Percentiles rank a stretch among this genome's conserved stretches.
These are phyloP conservation scores for Phytophthora nicotianae DNA, from an alignment of 352 stramenopile species.

Conservation along the genomic window DNA sequence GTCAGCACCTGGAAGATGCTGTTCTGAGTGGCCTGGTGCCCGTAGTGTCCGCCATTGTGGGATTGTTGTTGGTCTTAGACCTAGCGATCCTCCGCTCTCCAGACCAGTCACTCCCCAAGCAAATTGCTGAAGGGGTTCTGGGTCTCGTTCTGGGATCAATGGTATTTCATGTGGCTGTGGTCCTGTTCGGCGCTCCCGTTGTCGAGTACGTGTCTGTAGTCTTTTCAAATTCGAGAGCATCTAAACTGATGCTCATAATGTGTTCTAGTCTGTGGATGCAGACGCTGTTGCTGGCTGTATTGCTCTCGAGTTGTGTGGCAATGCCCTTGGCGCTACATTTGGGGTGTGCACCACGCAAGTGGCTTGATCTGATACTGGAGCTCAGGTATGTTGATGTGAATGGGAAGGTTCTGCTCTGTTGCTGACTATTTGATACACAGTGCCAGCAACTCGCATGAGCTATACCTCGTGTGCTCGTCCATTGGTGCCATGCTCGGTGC, in stretches of 20 bases:
- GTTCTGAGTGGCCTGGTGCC: conserved; percentile 50
- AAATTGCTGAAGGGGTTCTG: conserved; percentile 26
- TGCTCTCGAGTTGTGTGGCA: conserved; percentile 56
- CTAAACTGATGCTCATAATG: conserved; percentile 8
- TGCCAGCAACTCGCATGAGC: conserved; percentile 43
- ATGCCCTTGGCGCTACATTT: conserved; percentile 53
- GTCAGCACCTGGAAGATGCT: conserved; percentile 49
- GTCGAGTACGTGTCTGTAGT: conserved; percentile 43
- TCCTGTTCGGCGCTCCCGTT: conserved; percentile 80
- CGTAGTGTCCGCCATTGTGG: conserved; percentile 39
- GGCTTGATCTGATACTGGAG: conserved; percentile 62
- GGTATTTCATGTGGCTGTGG: conserved; percentile 62
- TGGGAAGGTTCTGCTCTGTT: conserved; percentile 2
- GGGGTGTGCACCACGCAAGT: conserved; percentile 40
- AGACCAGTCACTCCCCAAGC: conserved; percentile 5
- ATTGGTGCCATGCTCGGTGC: conserved; percentile 67
- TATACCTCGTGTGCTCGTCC: conserved; percentile 54
- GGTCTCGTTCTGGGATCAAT: conserved; percentile 45
- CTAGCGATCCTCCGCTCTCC: conserved; percentile 34
- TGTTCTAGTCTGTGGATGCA: conserved; percentile 57
- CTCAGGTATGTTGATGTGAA: conserved; percentile 35
- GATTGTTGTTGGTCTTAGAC: conserved; percentile 36
- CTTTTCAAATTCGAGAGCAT: background rate
- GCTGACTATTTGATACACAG: conserved; percentile 25
- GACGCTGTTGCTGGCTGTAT: conserved; percentile 66